phyloP scores from a whole-genome alignment of 805 yeast species.

The Teunomyces panamensis region DNA sequence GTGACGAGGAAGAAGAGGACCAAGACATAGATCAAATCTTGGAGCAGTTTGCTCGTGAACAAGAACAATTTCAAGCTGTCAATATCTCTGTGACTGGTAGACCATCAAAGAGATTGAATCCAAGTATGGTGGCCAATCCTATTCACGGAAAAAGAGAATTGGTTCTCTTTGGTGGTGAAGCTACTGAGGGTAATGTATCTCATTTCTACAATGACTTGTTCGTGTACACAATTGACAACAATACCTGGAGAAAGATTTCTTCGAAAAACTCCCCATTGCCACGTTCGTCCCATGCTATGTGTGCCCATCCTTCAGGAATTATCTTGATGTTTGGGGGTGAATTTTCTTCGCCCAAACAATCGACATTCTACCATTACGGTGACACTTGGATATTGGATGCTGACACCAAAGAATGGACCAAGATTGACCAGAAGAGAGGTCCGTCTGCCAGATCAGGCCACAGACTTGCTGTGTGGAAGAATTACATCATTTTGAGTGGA shows the following conservation, averaged over 20 bases:
- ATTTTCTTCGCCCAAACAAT: constrained; percentile 93
- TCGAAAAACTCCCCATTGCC: constrained; percentile 91
- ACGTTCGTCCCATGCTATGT: constrained; percentile 89
- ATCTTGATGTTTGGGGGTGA: constrained; percentile 93
- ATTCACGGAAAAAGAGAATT: constrained; percentile 73
- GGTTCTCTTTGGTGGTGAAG: constrained; percentile 88
- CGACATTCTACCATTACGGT: constrained; percentile 92
- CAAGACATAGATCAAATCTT: constrained; percentile 82
- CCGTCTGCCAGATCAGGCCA: constrained; percentile 93
- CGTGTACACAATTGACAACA: constrained; percentile 71
- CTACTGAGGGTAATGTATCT: constrained; percentile 48
- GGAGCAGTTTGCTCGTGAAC: constrained; percentile 74
- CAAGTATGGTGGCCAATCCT: constrained; percentile 74
- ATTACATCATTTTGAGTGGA: constrained; percentile 79
- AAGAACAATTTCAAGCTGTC: constrained; percentile 72
- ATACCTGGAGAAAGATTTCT: constrained; percentile 72
- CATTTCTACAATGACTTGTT: constrained; percentile 79
- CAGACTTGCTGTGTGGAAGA: constrained; percentile 88
- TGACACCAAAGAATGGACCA: constrained; percentile 83
- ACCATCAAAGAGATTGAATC: constrained; percentile 71
- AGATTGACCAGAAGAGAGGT: constrained; percentile 68
- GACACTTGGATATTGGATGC: constrained; percentile 95
- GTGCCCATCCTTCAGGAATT: constrained; percentile 87
- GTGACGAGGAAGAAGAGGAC: constrained; percentile 83
- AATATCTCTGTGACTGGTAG: constrained; percentile 52